Conservation (phyloP, 441 rosid genomes). For the Corymbia citriodora region DNA sequence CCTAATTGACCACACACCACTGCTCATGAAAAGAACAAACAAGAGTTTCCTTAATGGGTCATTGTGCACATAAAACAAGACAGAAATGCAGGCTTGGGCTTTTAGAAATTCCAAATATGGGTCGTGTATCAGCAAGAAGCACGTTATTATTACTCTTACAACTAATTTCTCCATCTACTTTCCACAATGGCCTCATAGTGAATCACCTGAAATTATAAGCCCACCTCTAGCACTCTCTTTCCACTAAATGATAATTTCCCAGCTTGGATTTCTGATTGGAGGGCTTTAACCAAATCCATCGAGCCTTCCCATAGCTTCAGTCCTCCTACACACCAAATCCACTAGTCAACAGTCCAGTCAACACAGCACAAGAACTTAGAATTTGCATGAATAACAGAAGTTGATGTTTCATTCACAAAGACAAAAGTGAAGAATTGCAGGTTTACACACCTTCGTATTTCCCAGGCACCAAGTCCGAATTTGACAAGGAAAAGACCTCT, state of each 20-base stretch:
- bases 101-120: not conserved
- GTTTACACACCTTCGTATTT: constrained; percentile 73
- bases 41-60: not conserved
- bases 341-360: not conserved
- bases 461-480: constrained; percentile 92
- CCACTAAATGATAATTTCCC: constrained; percentile 48
- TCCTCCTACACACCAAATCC: constrained; percentile 42
- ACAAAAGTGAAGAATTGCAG: not conserved
- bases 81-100: not conserved
- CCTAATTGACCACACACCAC: not conserved
- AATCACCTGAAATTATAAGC: constrained; percentile 29
- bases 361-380: not conserved
- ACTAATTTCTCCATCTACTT: not conserved
- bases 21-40: not conserved
- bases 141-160: not conserved
- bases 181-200: not conserved
- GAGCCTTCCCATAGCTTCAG: constrained; percentile 98
- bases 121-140: not conserved
- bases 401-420: not conserved
- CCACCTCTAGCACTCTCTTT: constrained; percentile 87
- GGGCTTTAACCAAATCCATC: constrained; percentile 77
- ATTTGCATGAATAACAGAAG: not conserved
- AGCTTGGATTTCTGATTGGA: constrained; percentile 44
- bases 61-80: not conserved
- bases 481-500: constrained; percentile 76